Evolutionary conservation across 164 flowering plant species (phyloP).

Genomic region (Platanus orientalis): DNA sequence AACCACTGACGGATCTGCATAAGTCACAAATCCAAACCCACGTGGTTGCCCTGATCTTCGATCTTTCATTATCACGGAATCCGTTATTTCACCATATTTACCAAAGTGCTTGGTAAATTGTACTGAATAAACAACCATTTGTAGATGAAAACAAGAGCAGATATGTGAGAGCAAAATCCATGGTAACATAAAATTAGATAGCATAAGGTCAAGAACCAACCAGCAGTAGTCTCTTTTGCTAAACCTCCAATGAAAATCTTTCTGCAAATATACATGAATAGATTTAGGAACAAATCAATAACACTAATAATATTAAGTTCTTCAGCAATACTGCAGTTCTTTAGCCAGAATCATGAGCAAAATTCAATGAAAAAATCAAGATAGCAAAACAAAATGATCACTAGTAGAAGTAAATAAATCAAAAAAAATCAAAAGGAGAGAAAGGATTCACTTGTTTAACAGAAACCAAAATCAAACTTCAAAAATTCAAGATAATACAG

Average conservation of each 20-base stretch:
- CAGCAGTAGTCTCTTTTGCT: conserved; percentile 72
- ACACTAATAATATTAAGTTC: no score
- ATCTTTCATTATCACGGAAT: conserved; percentile 88
- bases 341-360: no score
- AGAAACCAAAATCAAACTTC: no score
- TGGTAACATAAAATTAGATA: neutral
- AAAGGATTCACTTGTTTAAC: no score
- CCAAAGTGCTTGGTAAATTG: conserved; percentile 69
- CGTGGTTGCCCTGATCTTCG: conserved; percentile 73
- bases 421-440: no score
- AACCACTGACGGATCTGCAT: conserved; percentile 77
- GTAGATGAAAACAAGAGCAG: conserved; percentile 1
- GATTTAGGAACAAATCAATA: conserved; percentile 1
- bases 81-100: conserved; percentile 79
- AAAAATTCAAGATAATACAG: no score
- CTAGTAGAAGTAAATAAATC: no score
- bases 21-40: conserved; percentile 90
- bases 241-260: conserved; percentile 89
- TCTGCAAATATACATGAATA: conserved; percentile 38
- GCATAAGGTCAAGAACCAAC: conserved; percentile 32
- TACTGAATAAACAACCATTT: conserved; percentile 32
- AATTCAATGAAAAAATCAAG: no score
- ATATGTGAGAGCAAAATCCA: neutral
- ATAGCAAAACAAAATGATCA: no score
- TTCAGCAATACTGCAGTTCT: no score